These are phyloP conservation scores for Apiotrichum brassicae DNA, from an alignment of 1,284 basidiomycete species.

Conservation along the genomic window DNA sequence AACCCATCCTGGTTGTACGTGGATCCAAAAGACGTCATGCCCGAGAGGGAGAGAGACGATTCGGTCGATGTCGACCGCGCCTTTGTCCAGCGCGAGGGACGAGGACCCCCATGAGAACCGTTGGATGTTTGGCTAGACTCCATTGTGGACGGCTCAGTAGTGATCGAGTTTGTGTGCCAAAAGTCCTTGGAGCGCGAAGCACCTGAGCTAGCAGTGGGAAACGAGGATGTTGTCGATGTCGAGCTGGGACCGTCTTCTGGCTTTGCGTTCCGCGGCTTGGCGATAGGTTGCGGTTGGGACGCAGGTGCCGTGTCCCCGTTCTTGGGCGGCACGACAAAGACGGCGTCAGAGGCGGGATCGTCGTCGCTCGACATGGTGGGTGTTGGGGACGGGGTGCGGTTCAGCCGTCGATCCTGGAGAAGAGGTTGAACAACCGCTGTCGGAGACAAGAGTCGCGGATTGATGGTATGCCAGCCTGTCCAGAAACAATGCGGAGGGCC, in stretches of 20 bases:
- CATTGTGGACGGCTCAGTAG: neutral
- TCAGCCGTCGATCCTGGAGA: slow-evolving; percentile 7
- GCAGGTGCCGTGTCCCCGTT: neutral
- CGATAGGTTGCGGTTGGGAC: neutral
- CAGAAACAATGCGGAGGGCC: neutral
- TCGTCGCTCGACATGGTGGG: slow-evolving; percentile 20
- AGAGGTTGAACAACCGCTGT: slow-evolving; percentile 5
- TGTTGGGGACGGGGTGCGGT: slow-evolving; percentile 12
- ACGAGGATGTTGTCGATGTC: neutral
- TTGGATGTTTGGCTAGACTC: slow-evolving; percentile 6
- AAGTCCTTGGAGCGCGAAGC: slow-evolving; percentile 1
- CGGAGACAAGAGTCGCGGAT: slow-evolving; percentile 12
- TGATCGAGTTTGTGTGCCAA: slow-evolving; percentile 6
- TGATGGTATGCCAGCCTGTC: slow-evolving; percentile 14
- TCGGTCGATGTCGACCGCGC: slow-evolving; percentile 34
- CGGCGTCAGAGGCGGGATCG: slow-evolving; percentile 7
- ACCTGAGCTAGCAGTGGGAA: slow-evolving; percentile 4
- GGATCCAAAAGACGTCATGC: slow-evolving; percentile 29
- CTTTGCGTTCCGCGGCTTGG: neutral
- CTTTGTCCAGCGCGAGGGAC: slow-evolving; percentile 17
- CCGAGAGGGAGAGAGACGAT: slow-evolving; percentile 22
- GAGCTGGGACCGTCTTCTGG: neutral
- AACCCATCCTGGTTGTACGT: slow-evolving; percentile 43
- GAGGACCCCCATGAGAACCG: slow-evolving; percentile 1
- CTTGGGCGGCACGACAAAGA: neutral